phyloP scores from a whole-genome alignment of 2,329 filamentous ascomycete genomes.

The Hortaea sp. region DNA sequence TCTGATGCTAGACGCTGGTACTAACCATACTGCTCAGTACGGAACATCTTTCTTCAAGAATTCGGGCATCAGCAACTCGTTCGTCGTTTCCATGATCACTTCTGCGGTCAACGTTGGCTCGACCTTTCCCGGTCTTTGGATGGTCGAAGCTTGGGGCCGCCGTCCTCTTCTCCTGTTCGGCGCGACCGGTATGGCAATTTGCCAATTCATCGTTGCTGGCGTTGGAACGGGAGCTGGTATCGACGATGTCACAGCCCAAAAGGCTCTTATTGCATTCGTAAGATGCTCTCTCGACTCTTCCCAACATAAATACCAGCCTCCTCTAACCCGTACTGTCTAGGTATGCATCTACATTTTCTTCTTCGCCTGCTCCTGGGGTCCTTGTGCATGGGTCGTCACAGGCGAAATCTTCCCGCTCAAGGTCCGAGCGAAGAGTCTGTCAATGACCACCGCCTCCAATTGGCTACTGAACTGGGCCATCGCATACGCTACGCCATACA shows the following conservation, averaged over 20 bases:
- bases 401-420: constrained; percentile 27
- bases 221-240: constrained; percentile 43
- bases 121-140: constrained; percentile 54
- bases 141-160: constrained; percentile 69
- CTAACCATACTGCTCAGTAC: constrained; percentile 41
- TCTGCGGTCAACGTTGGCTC: constrained; percentile 65
- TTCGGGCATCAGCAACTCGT: constrained; percentile 19
- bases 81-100: constrained; percentile 43
- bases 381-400: constrained; percentile 40
- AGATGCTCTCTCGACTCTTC: no score
- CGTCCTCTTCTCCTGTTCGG: constrained; percentile 64
- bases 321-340: no score
- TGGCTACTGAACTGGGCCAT: constrained; percentile 32
- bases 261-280: constrained; percentile 28
- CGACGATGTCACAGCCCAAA: constrained; percentile 19
- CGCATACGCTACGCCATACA: constrained; percentile 35
- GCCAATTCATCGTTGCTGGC: constrained; percentile 41
- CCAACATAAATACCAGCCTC: no score
- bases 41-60: constrained; percentile 60
- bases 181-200: constrained; percentile 59
- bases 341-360: constrained; percentile 29
- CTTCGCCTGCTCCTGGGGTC: constrained; percentile 14
- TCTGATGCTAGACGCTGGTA: neutral
- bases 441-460: constrained; percentile 32
- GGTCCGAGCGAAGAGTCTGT: constrained; percentile 25